Base-by-base conservation (phyloP, 257 asterid genomes). In the Lantana camara region DNA sequence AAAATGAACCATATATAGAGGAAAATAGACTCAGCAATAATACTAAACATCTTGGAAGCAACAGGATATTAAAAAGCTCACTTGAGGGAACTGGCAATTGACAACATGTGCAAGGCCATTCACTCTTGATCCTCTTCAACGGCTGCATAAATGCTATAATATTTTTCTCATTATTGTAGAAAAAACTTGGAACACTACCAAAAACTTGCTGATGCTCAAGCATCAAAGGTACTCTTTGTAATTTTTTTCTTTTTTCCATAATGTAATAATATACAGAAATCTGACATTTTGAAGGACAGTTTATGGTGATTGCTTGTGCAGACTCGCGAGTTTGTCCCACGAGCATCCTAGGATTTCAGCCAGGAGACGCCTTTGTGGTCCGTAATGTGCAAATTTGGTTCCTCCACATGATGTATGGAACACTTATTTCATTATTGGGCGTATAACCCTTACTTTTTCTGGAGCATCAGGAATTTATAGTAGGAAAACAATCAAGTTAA, bases 281-380 rank as follows among this genome's bases (percentile, higher is more conserved):
- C 85, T 80, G 77, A 83, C 70, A 45, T 73, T 58, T 69, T 67
- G 67, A 57, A 56, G 82, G 75, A 74, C 91, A 93, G 97, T 93
- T 93, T 74, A 84, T 93, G 99, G 96, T 93, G 81, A 80, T 93
- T 77, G 87, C 99, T 63, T 93, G 99, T 84, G 99, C 92, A 71
- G 97, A 93, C 78, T 93, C 99, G 3, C 79, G 97, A 52, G 99
- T 93, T 65, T 93, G 99, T 73, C 99, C 97, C 29, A 82, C 99
- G 6, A 93, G 76, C 80, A 76, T 93, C 54, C 81, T 93, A 20
- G 99, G 99, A 51, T 81, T 93, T 76, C 86, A 93, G 75, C 97
- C 99, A 2, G 99, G 97, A 64, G 99, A 93, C 57, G 99, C 99
- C 16, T 93, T 93, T 77, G 75, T 82, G 47, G 78, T 90, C n/a